Percentiles rank a stretch among this genome's conserved stretches.
Evolutionary conservation across 2,329 filamentous ascomycete genomes (phyloP).

Genomic region (Aciculosporium take): DNA sequence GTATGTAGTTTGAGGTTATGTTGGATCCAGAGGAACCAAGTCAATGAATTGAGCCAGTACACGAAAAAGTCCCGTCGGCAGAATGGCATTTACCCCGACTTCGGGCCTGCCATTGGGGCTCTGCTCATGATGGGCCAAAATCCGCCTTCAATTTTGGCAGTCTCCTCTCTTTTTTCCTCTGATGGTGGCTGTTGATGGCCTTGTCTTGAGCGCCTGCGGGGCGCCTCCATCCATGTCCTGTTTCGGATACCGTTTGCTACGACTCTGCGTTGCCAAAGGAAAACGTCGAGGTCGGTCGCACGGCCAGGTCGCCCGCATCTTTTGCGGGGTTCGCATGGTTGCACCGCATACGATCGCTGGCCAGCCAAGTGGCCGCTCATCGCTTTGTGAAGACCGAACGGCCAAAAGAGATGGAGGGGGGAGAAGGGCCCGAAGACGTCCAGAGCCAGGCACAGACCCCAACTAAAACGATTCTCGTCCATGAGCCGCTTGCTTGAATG

Average conservation of each 20-base stretch:
- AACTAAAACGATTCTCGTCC: neutral
- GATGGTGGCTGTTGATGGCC: neutral
- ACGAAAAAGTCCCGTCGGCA: constrained; percentile 2
- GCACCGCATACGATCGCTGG: constrained; percentile 8
- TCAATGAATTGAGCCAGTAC: neutral
- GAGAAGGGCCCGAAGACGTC: neutral
- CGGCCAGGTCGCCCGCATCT: constrained; percentile 1
- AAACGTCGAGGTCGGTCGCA: neutral
- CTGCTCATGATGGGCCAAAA: neutral
- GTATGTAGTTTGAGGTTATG: neutral
- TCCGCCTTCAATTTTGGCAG: neutral
- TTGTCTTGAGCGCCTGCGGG: constrained; percentile 1
- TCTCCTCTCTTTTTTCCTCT: neutral
- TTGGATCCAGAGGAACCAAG: neutral
- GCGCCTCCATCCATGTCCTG: neutral
- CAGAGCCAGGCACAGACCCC: neutral
- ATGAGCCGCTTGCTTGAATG: neutral
- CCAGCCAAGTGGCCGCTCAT: neutral
- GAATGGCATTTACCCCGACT: neutral
- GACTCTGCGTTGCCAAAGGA: constrained; percentile 3
- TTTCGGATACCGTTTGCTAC: constrained; percentile 4
- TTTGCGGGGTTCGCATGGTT: constrained; percentile 9
- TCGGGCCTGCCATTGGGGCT: neutral
- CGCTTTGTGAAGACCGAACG: neutral
- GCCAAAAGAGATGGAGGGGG: neutral